A percentile compares a stretch with the other conserved stretches of the same genome.
phyloP scores from a whole-genome alignment of 2,329 filamentous ascomycete genomes.

The Alternaria panax region DNA sequence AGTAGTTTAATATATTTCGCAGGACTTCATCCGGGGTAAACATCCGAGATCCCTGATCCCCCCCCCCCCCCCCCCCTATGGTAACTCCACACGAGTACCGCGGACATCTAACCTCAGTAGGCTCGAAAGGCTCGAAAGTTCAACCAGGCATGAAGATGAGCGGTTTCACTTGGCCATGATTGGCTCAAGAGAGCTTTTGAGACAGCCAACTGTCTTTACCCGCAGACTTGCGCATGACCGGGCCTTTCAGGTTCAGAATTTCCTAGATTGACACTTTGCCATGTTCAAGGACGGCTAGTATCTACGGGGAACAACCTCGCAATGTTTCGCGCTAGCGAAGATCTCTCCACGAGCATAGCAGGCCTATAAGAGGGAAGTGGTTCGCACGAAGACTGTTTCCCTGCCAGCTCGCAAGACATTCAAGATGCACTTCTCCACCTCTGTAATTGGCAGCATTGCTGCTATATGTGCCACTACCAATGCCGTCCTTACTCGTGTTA shows the following conservation, averaged over 20 bases:
- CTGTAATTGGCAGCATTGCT: slow-evolving; percentile 8
- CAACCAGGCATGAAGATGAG: neutral
- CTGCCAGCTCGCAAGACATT: neutral
- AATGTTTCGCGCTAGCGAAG: neutral
- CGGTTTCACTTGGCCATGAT: neutral
- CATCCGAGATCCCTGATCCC: slow-evolving; percentile 2
- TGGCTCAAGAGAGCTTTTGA: neutral
- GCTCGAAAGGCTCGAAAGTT: neutral
- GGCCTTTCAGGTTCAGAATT: neutral
- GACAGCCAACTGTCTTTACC: neutral
- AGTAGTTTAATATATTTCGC: slow-evolving; percentile 9
- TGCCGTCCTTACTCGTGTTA: slow-evolving; percentile 45
- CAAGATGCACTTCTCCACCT: slow-evolving; percentile 18
- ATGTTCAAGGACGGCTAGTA: neutral
- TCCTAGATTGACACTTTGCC: neutral
- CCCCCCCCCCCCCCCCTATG: too few relatives aligned
- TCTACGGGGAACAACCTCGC: neutral
- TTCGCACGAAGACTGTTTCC: neutral
- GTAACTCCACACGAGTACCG: neutral
- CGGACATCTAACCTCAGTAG: neutral
- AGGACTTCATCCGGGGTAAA: slow-evolving; percentile 1
- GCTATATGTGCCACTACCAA: slow-evolving; percentile 15
- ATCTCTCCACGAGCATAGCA: neutral
- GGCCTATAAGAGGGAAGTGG: slow-evolving; percentile 1
- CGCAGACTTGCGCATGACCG: neutral